Base-by-base conservation (phyloP, 805 yeast species). In the Maudiozyma barnettii region DNA sequence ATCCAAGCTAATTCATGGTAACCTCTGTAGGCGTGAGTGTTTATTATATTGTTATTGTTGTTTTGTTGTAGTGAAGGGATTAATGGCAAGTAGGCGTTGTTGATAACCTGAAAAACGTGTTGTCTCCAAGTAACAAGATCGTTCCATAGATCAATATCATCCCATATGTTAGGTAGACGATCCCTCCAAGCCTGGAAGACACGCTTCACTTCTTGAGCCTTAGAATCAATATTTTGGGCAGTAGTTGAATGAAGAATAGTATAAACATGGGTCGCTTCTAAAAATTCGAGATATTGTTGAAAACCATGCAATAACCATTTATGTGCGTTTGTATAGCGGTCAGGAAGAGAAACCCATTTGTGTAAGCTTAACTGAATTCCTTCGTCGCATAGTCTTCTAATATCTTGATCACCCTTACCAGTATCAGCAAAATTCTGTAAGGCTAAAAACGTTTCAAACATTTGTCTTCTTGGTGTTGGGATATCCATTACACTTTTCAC, bases 1-100 rank as follows among this genome's bases (percentile, higher is more conserved):
- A 93, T 96, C 97, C 99, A 95, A 0, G 99, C 99, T 64, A 91
- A 88, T 66, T 93, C 99, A 64, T 93, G 99, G 68, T 87, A 93
- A 1, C 99, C 99, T 54, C 99, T 76, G 67, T 91, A 95, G 1
- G 96, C 98, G 60, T 89, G 90, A 1, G 97, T 89, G 61, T 88
- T 87, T 29, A 86, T 85, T 55, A 80, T 82, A 42, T 81, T 80
- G 54, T 69, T 76, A 16, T 82, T 81, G 40, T 81, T 78, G 1
- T 75, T 71, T 50, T 84, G 88, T 57, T 87, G 96, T 33, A 87
- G 62, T 2, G 87, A 79, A 1, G 96, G 95, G 51, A 90, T 84
- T 59, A 95, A 75, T 8, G 98, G 98, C 75, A 90, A 76, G 65
- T 93, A 93, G 1, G 87, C 95, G 63, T 85, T 85, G 71, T 93